Percentiles rank a stretch among this genome's conserved stretches.
phyloP scores from a whole-genome alignment of 1,139 yeast species.

The Geotrichum siamense region DNA sequence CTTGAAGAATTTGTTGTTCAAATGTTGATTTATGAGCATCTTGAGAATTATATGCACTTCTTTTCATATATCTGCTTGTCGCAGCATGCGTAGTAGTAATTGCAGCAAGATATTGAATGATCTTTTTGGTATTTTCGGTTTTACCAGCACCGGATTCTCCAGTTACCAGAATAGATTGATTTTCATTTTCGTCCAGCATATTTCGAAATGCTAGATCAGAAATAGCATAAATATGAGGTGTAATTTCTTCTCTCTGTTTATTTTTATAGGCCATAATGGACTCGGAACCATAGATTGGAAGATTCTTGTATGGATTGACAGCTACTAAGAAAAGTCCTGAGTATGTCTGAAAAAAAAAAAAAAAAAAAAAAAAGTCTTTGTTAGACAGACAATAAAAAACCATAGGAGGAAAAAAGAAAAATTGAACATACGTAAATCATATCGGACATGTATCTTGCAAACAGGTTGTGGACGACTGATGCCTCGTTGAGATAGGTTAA shows the following conservation, averaged over 20 bases:
- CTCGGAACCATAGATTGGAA: constrained; percentile 66
- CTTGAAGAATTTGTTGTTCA: constrained; percentile 81
- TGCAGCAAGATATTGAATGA: constrained; percentile 84
- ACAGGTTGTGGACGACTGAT: constrained; percentile 77
- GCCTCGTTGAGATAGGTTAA: constrained; percentile 93
- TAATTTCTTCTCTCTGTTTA: constrained; percentile 41
- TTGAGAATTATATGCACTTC: neutral
- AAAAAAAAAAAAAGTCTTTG: too few species aligned
- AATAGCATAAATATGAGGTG: constrained; percentile 86
- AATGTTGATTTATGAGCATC: constrained; percentile 38
- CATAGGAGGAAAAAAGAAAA: constrained; percentile 4
- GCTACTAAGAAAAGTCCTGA: constrained; percentile 92
- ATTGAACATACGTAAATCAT: constrained; percentile 52
- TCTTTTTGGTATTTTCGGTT: constrained; percentile 94
- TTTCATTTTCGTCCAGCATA: constrained; percentile 58
- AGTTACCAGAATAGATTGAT: constrained; percentile 89
- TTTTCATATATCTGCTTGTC: constrained; percentile 9
- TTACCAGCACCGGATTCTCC: constrained; percentile 99
- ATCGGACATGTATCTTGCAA: constrained; percentile 59
- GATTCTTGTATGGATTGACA: constrained; percentile 76
- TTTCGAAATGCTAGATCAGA: constrained; percentile 84
- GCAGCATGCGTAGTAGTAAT: constrained; percentile 32
- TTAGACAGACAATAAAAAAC: constrained; percentile 34
- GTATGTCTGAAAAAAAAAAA: constrained; percentile 38
- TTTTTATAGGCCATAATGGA: constrained; percentile 48